phyloP scores from a whole-genome alignment of 2,329 filamentous ascomycete genomes.

The Penicillium crustosum region DNA sequence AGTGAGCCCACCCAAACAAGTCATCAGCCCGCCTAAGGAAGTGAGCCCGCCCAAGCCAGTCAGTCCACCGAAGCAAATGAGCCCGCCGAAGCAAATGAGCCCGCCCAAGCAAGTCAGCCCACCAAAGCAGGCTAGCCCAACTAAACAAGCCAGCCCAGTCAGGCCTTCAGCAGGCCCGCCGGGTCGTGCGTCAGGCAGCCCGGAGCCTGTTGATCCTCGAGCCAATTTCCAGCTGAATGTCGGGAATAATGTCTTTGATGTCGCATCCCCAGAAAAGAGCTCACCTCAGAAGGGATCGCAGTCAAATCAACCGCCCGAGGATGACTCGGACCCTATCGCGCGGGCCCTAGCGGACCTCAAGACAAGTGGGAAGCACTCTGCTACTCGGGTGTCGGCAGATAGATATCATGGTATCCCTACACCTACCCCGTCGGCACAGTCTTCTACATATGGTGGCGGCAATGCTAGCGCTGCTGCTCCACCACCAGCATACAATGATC shows the following conservation, averaged over 20 bases:
- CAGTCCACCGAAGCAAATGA: slow-evolving; percentile 14
- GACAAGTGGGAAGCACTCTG: slow-evolving; percentile 77
- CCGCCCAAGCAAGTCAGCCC: slow-evolving; percentile 41
- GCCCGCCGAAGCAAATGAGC: slow-evolving; percentile 26
- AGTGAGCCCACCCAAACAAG: not conserved
- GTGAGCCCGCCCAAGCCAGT: slow-evolving; percentile 13
- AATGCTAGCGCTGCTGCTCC: slow-evolving; percentile 63
- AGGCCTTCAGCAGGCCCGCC: slow-evolving; percentile 38
- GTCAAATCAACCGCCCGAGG: slow-evolving; percentile 47
- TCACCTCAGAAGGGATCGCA: slow-evolving; percentile 44
- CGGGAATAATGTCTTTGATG: slow-evolving; percentile 93
- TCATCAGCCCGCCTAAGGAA: not conserved
- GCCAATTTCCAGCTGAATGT: slow-evolving; percentile 92
- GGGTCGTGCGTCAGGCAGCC: slow-evolving; percentile 56
- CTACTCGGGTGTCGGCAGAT: slow-evolving; percentile 86
- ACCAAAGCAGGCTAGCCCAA: slow-evolving; percentile 39
- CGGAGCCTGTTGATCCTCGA: slow-evolving; percentile 85
- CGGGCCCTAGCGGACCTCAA: slow-evolving; percentile 90
- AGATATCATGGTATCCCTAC: slow-evolving; percentile 91
- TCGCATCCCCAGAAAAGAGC: slow-evolving; percentile 72
- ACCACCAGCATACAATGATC: slow-evolving; percentile 79
- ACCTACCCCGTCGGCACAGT: slow-evolving; percentile 58
- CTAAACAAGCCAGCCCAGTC: slow-evolving; percentile 46
- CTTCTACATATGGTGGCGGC: slow-evolving; percentile 37
- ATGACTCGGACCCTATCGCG: slow-evolving; percentile 83